phyloP scores from a whole-genome alignment of 345 rosid species.

The Passiflora organensis region DNA sequence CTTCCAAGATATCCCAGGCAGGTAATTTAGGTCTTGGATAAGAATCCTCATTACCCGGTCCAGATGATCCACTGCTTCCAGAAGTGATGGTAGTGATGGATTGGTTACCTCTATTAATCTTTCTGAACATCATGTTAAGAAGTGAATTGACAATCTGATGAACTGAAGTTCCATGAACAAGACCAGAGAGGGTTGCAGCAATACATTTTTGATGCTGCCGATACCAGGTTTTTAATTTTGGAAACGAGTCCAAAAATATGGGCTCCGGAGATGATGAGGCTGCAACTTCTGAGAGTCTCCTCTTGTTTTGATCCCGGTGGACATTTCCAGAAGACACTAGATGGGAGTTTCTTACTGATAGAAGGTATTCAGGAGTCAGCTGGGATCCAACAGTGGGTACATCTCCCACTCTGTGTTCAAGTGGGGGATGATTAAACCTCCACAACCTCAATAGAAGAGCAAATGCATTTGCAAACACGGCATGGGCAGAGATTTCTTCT shows the following conservation, averaged over 20 bases:
- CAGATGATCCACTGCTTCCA: slow-evolving; percentile 72
- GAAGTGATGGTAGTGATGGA: slow-evolving; percentile 54
- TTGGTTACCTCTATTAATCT: slow-evolving; percentile 51
- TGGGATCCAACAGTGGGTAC: slow-evolving; percentile 64
- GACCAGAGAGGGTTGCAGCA: slow-evolving; percentile 72
- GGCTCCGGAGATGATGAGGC: slow-evolving; percentile 32
- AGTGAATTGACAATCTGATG: slow-evolving; percentile 81
- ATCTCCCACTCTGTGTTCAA: slow-evolving; percentile 69
- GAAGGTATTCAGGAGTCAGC: slow-evolving; percentile 71
- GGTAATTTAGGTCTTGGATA: slow-evolving; percentile 65
- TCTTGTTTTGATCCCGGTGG: slow-evolving; percentile 14
- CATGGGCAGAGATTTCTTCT: slow-evolving; percentile 66
- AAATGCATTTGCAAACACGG: slow-evolving; percentile 86
- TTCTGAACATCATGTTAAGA: slow-evolving; percentile 82
- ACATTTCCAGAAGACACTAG: slow-evolving; percentile 53
- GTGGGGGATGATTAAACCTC: slow-evolving; percentile 81
- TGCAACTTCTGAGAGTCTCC: slow-evolving; percentile 48
- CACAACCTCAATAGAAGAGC: slow-evolving; percentile 77
- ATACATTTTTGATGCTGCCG: slow-evolving; percentile 83
- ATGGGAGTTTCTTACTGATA: slow-evolving; percentile 72
- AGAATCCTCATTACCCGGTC: slow-evolving; percentile 55
- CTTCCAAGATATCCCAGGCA: slow-evolving; percentile 96
- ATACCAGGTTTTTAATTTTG: slow-evolving; percentile 78
- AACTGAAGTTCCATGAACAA: slow-evolving; percentile 68
- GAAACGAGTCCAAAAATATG: slow-evolving; percentile 81